Base-by-base conservation (phyloP, 257 asterid species). In the Linderniella brevidens region DNA sequence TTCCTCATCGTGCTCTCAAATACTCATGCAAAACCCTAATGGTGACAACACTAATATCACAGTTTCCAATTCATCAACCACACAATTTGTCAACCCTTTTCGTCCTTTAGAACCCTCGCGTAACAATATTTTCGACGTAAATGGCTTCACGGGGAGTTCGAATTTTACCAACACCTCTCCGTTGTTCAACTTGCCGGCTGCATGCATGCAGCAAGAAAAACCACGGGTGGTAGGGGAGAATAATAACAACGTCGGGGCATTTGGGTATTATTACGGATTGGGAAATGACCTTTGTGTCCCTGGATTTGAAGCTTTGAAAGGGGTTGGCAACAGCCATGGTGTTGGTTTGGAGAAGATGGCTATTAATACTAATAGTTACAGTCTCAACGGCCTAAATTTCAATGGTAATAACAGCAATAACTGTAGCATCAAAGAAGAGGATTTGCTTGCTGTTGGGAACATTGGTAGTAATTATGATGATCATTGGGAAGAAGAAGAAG, bases 401-500 rank as follows among this genome's bases (percentile, higher is more conserved):
- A 44, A 37, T 35, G 43, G 39, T 37, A 52, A 35, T 38, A 20
- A 48, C 16, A 46, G 46, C 56, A 15, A 37, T 47, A 51, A 41
- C 11, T 57, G 57, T 52, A 71, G 62, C 49, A 59, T 64, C 13
- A 74, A 76, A 52, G 72, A 60, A 7, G 86, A 74, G 57, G 83
- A 71, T 46, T 70, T 74, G 69, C 74, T 69, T 67, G 85, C 75
- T 38, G 58, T 39, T 68, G 94, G 76, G 20, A 69, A 71, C 77
- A 19, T n/a, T 43, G 18, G 29, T 45, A 25, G 29, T 45, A 25
- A 25, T 25, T 3, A 25, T 25, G 6, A 25, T 25, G 32, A 25
- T 13, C 66, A 76, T 74, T 82, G 93, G 94, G 56, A 58, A 29
- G 87, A 75, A 66, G 87, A 92, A 93, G 56, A 58, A 29, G 87